A percentile compares a stretch with the other conserved stretches of the same genome.
Evolutionary conservation across 2,329 filamentous ascomycete species (phyloP).

Genomic region (Venturia pyrina): DNA sequence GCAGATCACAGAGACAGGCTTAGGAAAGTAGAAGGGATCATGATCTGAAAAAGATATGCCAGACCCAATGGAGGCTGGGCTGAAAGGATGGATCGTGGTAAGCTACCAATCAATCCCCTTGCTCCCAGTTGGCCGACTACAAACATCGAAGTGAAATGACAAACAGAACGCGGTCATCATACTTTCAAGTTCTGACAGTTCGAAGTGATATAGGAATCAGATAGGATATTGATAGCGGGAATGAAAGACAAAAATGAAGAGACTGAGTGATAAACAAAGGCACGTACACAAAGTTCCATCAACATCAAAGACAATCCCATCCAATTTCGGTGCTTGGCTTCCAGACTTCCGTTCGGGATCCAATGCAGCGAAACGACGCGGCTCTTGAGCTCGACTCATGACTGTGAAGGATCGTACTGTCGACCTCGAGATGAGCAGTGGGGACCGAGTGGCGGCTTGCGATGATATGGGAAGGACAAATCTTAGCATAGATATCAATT

Average conservation of each 20-base stretch:
- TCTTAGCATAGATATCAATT: slow-evolving; percentile 1
- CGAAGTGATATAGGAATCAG: too few species aligned
- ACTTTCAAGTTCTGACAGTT: too few species aligned
- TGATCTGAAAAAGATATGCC: too few species aligned
- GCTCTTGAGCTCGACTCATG: slow-evolving; percentile 12
- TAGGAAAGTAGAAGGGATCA: background rate
- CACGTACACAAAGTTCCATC: slow-evolving; percentile 79
- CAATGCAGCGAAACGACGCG: slow-evolving; percentile 42
- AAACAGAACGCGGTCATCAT: too few species aligned
- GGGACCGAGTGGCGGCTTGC: background rate
- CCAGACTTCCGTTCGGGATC: slow-evolving; percentile 22
- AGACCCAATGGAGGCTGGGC: too few species aligned
- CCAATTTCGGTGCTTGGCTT: slow-evolving; percentile 33
- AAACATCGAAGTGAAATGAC: too few species aligned
- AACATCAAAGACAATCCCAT: slow-evolving; percentile 75
- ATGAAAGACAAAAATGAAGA: background rate
- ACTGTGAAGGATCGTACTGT: background rate
- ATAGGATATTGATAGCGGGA: background rate
- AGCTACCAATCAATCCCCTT: too few species aligned
- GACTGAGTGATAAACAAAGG: background rate
- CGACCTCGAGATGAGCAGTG: background rate
- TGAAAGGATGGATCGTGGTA: too few species aligned
- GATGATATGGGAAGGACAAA: background rate
- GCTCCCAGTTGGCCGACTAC: too few species aligned
- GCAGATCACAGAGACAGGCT: background rate